These are phyloP conservation scores for Acanthamoeba royreba DNA, from an alignment of 208 protist species.

Conservation along the genomic window DNA sequence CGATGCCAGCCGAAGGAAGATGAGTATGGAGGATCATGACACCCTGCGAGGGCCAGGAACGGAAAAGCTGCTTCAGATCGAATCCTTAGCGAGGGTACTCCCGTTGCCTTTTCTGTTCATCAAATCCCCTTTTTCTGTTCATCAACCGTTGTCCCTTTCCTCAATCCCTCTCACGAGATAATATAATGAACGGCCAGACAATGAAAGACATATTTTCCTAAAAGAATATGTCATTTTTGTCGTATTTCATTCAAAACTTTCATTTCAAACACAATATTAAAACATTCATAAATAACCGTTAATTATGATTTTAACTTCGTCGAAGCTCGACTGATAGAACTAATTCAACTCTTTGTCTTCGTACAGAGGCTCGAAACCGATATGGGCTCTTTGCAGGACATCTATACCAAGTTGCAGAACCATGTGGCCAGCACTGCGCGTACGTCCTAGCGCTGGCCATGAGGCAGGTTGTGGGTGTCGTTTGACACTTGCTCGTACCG, in stretches of 20 bases:
- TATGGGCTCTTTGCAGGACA: neutral
- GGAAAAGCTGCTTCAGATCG: neutral
- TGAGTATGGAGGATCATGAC: neutral
- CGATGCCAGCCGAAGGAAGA: too few species aligned
- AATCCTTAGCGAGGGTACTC: neutral
- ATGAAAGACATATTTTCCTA: too few species aligned
- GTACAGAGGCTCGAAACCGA: neutral
- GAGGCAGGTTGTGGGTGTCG: neutral
- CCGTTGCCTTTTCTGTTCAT: too few species aligned
- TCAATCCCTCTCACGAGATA: neutral
- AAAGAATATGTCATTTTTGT: too few species aligned
- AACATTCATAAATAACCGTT: too few species aligned
- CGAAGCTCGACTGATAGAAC: too few species aligned
- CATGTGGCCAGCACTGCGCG: neutral
- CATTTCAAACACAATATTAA: too few species aligned
- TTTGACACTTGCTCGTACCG: neutral
- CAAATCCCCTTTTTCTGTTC: neutral
- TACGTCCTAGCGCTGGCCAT: neutral
- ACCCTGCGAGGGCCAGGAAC: neutral
- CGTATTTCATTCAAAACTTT: too few species aligned
- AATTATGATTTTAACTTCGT: neutral
- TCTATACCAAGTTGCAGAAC: neutral
- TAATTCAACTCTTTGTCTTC: neutral
- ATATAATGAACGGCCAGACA: too few species aligned
- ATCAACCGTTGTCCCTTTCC: neutral